These are phyloP conservation scores for Talaromyces sp. DNA, from an alignment of 2,329 filamentous ascomycete genomes.

Conservation along the genomic window DNA sequence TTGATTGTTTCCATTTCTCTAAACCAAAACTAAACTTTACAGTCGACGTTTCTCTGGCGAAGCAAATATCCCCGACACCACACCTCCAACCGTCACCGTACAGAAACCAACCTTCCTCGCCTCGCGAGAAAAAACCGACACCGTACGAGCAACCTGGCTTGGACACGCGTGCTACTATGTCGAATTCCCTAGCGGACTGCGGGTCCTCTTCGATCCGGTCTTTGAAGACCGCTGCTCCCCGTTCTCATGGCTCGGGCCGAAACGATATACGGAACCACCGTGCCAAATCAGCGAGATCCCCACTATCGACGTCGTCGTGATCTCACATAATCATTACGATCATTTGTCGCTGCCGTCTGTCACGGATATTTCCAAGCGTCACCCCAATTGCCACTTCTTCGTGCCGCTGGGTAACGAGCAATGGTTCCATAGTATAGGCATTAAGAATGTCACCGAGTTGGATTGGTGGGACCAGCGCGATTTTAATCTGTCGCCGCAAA, in stretches of 20 bases:
- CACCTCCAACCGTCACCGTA: constrained; percentile 62
- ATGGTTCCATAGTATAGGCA: constrained; percentile 71
- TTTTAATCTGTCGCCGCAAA: constrained; percentile 54
- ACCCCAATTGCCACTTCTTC: constrained; percentile 82
- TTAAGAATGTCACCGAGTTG: constrained; percentile 76
- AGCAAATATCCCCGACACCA: constrained; percentile 56
- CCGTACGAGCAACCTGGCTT: constrained; percentile 77
- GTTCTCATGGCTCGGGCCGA: constrained; percentile 64
- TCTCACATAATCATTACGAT: constrained; percentile 90
- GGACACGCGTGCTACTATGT: constrained; percentile 92
- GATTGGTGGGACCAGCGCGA: constrained; percentile 93
- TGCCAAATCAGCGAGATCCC: constrained; percentile 77
- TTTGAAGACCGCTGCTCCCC: constrained; percentile 86
- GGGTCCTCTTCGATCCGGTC: constrained; percentile 89
- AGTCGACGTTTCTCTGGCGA: constrained; percentile 47
- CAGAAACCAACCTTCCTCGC: constrained; percentile 64
- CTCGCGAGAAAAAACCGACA: constrained; percentile 52
- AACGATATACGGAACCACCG: constrained; percentile 71
- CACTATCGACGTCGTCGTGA: constrained; percentile 55
- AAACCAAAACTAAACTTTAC: background rate
- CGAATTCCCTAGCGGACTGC: constrained; percentile 79
- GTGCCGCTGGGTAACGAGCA: constrained; percentile 75
- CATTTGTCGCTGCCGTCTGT: constrained; percentile 78
- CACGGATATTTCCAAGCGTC: constrained; percentile 62
- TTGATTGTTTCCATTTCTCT: background rate